Evolutionary conservation across 2,329 filamentous ascomycete species (phyloP), one percentile per base, ranked within the genome.

Genomic region (Parascedosporium putredinis): DNA sequence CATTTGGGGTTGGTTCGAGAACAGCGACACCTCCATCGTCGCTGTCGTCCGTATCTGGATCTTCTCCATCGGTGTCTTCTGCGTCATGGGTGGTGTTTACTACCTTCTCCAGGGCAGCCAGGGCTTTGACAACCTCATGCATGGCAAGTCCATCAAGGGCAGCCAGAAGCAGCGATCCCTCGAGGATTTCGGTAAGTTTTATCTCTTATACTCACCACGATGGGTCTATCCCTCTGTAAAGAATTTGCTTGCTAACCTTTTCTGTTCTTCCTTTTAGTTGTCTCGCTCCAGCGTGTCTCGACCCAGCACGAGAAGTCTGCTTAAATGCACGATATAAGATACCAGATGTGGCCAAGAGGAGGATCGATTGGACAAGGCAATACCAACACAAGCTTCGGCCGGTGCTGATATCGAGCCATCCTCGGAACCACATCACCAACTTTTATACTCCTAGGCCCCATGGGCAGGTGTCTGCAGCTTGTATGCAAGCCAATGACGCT

Each of bases 51-150:
- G 88, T 76, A 78, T 94, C 64, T 95, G 88, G 86, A 81, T 93
- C 61, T 93, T 90, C 75, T 90, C 88, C 14, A 88, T 94, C 64
- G 89, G 88, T 65, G 76, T 94, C 62, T 93, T 94, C 75, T 88
- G 83, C 64, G 77, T 89, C 62, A 81, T 91, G 78, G 86, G 82
- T 61, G 81, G 79, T 64, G 68, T 84, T 36, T 72, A 72, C 67
- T 90, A 89, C 73, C 76, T 93, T 61, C 79, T 95, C 62, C 83
- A 91, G 67, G 85, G 85, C 65, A 88, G 82, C 61, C 69, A 78
- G 54, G 83, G 84, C 55, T 95, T 95, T 67, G 86, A 95, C 70
- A 91, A 93, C 73, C 75, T 95, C 55, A 93, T 95, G 86, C 88
- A 95, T 71, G 87, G 88, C 64, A 90, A 90, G 74, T 85, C 82